Percentiles rank a stretch among this genome's conserved stretches.
Evolutionary conservation across 1,139 yeast genomes (phyloP).

Genomic region (Saccharomyces hybrid): DNA sequence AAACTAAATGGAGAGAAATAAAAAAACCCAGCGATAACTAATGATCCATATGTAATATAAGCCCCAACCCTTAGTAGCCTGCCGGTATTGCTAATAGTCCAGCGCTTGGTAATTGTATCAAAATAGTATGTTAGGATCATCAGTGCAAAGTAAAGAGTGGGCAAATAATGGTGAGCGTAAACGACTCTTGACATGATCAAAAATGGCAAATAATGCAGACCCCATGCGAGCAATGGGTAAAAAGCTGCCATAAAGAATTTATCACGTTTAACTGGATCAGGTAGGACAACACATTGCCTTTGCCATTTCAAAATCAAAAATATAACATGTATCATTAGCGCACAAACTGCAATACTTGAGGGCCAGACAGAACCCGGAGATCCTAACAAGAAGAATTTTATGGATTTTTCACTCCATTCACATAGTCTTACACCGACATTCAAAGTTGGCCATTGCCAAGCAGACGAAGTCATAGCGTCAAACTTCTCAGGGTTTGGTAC

Average conservation of each 20-base stretch:
- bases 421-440: conserved; percentile 91
- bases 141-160: conserved; percentile 94
- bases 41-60: conserved; percentile 41
- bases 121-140: conserved; percentile 69
- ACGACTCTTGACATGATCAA: conserved; percentile 96
- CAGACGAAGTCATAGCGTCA: conserved; percentile 83
- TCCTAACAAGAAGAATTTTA: conserved; percentile 83
- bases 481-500: conserved; percentile 88
- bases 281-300: conserved; percentile 74
- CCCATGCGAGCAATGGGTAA: conserved; percentile 91
- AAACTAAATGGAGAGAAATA: conserved; percentile 71
- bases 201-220: conserved; percentile 85
- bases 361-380: conserved; percentile 94
- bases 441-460: conserved; percentile 98
- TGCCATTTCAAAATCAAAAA: conserved; percentile 81
- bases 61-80: conserved; percentile 30
- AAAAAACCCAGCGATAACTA: conserved; percentile 61
- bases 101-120: conserved; percentile 50
- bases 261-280: conserved; percentile 33
- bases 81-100: conserved; percentile 29
- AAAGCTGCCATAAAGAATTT: conserved; percentile 71
- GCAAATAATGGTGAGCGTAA: conserved; percentile 94
- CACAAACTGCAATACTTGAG: conserved; percentile 60
- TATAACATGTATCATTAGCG: conserved; percentile 51
- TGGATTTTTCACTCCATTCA: conserved; percentile 79